Evolutionary conservation across 352 stramenopile genomes (phyloP).

Genomic region (Phytopythium boreale): DNA sequence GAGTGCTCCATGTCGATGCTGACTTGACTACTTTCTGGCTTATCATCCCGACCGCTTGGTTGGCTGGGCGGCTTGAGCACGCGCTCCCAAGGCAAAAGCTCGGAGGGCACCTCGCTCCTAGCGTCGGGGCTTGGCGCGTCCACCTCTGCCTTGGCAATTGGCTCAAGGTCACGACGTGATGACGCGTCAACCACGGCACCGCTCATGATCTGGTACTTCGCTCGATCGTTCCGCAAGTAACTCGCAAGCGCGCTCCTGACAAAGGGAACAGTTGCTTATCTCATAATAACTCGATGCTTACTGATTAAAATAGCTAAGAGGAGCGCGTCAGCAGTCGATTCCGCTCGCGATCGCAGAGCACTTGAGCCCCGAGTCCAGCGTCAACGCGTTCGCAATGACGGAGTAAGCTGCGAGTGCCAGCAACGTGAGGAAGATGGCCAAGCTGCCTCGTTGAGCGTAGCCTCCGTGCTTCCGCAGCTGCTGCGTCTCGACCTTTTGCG

Average conservation of each 20-base stretch:
- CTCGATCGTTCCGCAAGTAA: not conserved
- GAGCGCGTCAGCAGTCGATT: slow-evolving; percentile 19
- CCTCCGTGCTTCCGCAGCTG: slow-evolving; percentile 57
- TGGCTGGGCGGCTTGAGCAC: not conserved
- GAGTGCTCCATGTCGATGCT: slow-evolving; percentile 19
- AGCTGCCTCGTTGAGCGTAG: slow-evolving; percentile 44
- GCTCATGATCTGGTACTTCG: not conserved
- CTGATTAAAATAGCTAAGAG: not conserved
- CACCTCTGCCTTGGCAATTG: not conserved
- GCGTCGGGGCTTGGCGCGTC: not conserved
- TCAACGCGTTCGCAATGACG: slow-evolving; percentile 35
- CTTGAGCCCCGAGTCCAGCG: slow-evolving; percentile 23
- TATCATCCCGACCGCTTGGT: not conserved
- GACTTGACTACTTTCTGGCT: not conserved
- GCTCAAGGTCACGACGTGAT: not conserved
- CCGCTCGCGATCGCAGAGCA: slow-evolving; percentile 34
- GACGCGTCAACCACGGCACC: not conserved
- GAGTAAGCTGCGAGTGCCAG: slow-evolving; percentile 39
- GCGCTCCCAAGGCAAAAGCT: not conserved
- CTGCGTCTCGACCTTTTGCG: slow-evolving; percentile 55
- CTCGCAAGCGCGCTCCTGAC: not conserved
- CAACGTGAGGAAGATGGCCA: slow-evolving; percentile 28
- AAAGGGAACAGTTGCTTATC: no score
- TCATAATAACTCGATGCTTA: not conserved
- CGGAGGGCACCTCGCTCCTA: not conserved